A percentile compares a stretch with the other conserved stretches of the same genome.
Evolutionary conservation across 495 filamentous ascomycete species (phyloP).

Genomic region (Extremus antarcticus): DNA sequence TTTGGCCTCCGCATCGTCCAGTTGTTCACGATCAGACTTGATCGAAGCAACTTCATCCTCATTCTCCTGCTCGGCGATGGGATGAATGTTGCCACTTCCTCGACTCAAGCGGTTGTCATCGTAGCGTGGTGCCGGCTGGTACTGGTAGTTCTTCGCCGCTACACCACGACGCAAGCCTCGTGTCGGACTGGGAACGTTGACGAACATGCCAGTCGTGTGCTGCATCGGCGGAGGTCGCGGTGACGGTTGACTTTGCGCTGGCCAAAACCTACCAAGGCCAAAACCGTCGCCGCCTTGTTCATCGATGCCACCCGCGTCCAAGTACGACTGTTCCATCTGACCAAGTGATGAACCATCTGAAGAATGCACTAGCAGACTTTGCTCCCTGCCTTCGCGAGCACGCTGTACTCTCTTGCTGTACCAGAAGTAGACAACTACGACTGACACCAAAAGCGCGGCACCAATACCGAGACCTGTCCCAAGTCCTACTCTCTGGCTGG

Average conservation of each 20-base stretch:
- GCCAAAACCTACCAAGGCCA: constrained; percentile 15
- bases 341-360: constrained; percentile 13
- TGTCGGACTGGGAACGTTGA: constrained; percentile 45
- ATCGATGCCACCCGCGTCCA: constrained; percentile 10
- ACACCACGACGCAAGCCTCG: constrained; percentile 39
- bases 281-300: constrained; percentile 10
- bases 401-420: constrained; percentile 45
- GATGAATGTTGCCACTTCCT: constrained; percentile 44
- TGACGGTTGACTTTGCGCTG: constrained; percentile 6
- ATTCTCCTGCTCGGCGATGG: constrained; percentile 65
- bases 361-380: constrained; percentile 37
- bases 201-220: constrained; percentile 40
- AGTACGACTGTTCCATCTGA: neutral
- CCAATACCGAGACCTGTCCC: constrained; percentile 68
- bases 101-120: constrained; percentile 39
- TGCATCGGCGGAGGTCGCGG: constrained; percentile 9
- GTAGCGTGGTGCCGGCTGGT: constrained; percentile 35
- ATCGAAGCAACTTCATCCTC: constrained; percentile 40
- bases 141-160: constrained; percentile 30
- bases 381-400: constrained; percentile 38
- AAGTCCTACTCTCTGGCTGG: constrained; percentile 50
- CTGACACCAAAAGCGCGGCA: constrained; percentile 40
- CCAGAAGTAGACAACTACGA: constrained; percentile 45
- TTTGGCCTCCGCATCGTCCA: constrained; percentile 18
- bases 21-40: neutral